Conservation (phyloP, 2,329 filamentous ascomycete genomes). For the Cryphonectria nitschkei region DNA sequence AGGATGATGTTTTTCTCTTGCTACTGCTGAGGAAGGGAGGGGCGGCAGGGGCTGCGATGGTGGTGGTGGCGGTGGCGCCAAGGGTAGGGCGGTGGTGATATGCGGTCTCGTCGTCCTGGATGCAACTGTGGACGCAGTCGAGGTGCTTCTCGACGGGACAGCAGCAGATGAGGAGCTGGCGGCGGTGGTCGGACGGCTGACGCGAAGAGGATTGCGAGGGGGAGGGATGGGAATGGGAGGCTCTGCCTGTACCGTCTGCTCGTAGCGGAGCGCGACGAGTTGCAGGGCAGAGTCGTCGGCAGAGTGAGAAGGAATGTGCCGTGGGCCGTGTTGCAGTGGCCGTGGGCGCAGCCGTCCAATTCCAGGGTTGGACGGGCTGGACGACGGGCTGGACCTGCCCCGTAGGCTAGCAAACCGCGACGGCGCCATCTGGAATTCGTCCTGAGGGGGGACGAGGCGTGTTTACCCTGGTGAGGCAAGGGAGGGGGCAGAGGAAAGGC, state of each 20-base stretch:
- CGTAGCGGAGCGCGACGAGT: conserved; percentile 59
- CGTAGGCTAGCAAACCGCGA: conserved; percentile 49
- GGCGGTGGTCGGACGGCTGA: conserved; percentile 34
- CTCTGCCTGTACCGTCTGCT: conserved; percentile 61
- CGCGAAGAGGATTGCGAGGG: conserved; percentile 46
- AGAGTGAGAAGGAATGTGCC: conserved; percentile 19
- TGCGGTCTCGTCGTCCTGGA: conserved; percentile 24
- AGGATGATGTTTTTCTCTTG: conserved; percentile 34
- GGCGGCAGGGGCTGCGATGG: conserved; percentile 15
- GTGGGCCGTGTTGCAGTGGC: not conserved
- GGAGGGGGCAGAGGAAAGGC: not conserved
- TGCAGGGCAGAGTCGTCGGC: conserved; percentile 50
- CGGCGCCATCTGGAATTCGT: conserved; percentile 41
- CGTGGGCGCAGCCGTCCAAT: conserved; percentile 2
- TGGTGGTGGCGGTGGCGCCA: conserved; percentile 44
- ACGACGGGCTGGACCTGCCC: conserved; percentile 19
- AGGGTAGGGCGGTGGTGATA: conserved; percentile 39
- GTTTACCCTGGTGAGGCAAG: conserved; percentile 1
- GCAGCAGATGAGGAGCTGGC: conserved; percentile 15
- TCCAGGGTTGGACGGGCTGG: conserved; percentile 10
- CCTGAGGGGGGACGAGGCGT: not conserved
- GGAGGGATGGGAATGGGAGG: conserved; percentile 58
- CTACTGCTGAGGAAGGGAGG: not conserved
- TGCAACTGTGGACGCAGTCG: conserved; percentile 27
- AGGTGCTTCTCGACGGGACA: conserved; percentile 14